phyloP scores from a whole-genome alignment of 805 yeast species.

The Ogataea trehalophila region DNA sequence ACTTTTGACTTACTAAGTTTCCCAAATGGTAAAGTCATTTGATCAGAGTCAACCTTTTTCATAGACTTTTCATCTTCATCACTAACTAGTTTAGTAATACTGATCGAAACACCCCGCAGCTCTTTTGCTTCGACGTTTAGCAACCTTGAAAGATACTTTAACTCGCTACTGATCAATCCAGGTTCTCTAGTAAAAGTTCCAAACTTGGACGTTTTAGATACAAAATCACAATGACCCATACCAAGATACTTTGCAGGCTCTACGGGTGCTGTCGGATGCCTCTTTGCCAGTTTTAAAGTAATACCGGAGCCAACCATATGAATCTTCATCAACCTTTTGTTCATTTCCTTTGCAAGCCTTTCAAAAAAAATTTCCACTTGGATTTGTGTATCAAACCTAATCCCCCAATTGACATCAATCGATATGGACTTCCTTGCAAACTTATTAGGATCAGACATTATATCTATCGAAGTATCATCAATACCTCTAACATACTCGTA shows the following conservation, averaged over 20 bases:
- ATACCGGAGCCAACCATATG: constrained; percentile 50
- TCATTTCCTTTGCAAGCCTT: constrained; percentile 55
- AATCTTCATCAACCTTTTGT: constrained; percentile 43
- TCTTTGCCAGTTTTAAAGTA: constrained; percentile 58
- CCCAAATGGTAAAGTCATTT: constrained; percentile 32
- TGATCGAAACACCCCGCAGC: constrained; percentile 74
- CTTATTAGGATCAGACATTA: constrained; percentile 43
- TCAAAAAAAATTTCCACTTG: constrained; percentile 65
- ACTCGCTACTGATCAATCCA: constrained; percentile 58
- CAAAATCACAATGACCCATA: constrained; percentile 71
- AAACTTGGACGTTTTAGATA: constrained; percentile 52
- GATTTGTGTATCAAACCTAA: constrained; percentile 55
- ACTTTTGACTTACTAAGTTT: constrained; percentile 5
- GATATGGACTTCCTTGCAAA: constrained; percentile 72
- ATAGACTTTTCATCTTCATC: constrained; percentile 16
- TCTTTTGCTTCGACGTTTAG: constrained; percentile 54
- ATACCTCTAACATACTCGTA: constrained; percentile 58
- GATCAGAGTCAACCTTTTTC: constrained; percentile 20
- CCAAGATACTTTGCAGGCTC: constrained; percentile 80
- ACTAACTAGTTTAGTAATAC: constrained; percentile 53
- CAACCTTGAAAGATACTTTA: constrained; percentile 50
- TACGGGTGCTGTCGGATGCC: constrained; percentile 64
- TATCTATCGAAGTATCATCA: constrained; percentile 57
- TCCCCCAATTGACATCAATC: constrained; percentile 89
- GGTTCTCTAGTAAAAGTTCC: constrained; percentile 57